Evolutionary conservation across 2,329 filamentous ascomycete genomes (phyloP), one percentile per base, ranked within the genome.

Genomic region (Parastagonospora nodorum): DNA sequence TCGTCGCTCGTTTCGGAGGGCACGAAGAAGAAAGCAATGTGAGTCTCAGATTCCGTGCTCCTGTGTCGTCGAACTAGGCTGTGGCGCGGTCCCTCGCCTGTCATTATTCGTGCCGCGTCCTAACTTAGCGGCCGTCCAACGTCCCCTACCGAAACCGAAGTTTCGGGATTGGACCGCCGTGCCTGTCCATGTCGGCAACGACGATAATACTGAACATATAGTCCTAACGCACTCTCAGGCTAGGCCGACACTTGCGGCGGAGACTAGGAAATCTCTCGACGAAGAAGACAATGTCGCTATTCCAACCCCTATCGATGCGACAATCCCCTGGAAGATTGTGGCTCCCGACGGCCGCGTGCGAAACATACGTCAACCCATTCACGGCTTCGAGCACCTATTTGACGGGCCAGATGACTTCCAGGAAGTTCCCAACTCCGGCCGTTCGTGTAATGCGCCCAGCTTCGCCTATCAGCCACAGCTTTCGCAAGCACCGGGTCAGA

Each of bases 341-440:
- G 55, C 62, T 14, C 54, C 59, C 8, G 53, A 64, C 39, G 66
- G 64, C 16, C 57, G 59, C 10, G 58, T 57, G n/a, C 49, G 55
- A 32, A 51, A 57, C 31, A 53, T 61, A 19, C 63, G 61, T 42
- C 45, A 47, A 31, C 64, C 66, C 4, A 52, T 68, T 9, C 47
- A 51, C 6, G 66, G 66, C 31, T 67, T 65, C 31, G 66, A 67
- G 37, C 63, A 68, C 27, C 42, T 67, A 7, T 64, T 64, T 39
- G 54, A 43, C 24, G 46, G 51, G 2, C 30, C 42, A 12, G 46
- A 35, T 2, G n/a, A 28, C 16, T 30, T 39, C 2, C 35, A 49
- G 38, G 24, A 41, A 32, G 24, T 36, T 12, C 40, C 43, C 15
- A 50, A 24, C 27, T 29, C 27, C 8, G 11, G 24, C 12, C 1